A percentile compares a stretch with the other conserved stretches of the same genome.
Evolutionary conservation across 2,329 filamentous ascomycete genomes (phyloP).

Genomic region (Anthostomella pinea): DNA sequence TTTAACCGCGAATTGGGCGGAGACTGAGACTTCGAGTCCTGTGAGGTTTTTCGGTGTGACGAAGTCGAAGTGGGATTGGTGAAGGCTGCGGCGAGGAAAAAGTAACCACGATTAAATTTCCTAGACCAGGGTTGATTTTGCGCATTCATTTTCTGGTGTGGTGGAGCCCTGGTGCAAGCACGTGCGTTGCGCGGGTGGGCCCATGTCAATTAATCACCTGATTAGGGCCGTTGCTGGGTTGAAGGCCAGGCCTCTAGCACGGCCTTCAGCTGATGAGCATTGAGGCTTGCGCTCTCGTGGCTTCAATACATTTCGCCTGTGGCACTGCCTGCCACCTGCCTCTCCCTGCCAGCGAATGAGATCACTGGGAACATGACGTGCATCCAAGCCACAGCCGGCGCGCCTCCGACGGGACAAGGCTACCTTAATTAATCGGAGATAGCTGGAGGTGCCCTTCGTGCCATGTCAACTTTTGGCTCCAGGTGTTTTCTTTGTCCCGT

Average conservation of each 20-base stretch:
- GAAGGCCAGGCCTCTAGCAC: not conserved
- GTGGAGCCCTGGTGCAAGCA: too few relatives aligned
- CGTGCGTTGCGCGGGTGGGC: constrained; percentile 15
- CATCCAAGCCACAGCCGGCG: constrained; percentile 23
- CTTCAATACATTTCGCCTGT: constrained; percentile 7
- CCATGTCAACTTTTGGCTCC: too few relatives aligned
- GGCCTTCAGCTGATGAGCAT: too few relatives aligned
- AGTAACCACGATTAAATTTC: constrained; percentile 21
- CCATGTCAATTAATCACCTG: constrained; percentile 23
- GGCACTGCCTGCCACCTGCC: constrained; percentile 11
- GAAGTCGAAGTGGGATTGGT: constrained; percentile 31
- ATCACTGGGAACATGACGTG: constrained; percentile 17
- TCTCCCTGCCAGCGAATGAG: constrained; percentile 12
- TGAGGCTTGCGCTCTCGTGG: too few relatives aligned
- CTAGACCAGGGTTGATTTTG: constrained; percentile 13
- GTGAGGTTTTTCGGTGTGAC: constrained; percentile 31
- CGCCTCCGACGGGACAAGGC: too few relatives aligned
- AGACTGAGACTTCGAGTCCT: constrained; percentile 99
- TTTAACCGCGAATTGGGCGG: constrained; percentile 98
- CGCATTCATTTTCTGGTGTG: too few relatives aligned
- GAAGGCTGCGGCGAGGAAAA: constrained; percentile 24
- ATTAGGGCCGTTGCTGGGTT: constrained; percentile 25
- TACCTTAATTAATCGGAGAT: too few relatives aligned
- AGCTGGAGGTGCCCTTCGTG: too few relatives aligned
- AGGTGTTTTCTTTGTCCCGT: too few relatives aligned